Evolutionary conservation across 306 rosid species (phyloP).

Genomic region (Abrus pulchellus): DNA sequence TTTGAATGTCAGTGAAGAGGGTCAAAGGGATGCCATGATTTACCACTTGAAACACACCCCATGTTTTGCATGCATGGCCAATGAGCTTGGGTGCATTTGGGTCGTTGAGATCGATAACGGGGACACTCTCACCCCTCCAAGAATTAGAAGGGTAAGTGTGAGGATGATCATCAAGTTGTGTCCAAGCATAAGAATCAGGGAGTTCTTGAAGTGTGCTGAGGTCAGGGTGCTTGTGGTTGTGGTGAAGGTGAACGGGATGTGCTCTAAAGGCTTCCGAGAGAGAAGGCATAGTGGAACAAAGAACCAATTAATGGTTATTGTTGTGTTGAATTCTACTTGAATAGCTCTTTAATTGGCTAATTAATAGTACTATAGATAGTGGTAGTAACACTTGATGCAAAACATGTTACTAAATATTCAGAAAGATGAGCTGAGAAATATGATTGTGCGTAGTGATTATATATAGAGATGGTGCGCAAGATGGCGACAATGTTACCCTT

Average conservation of each 20-base stretch:
- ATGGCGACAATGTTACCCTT: slow-evolving; percentile 50
- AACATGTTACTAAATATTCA: not conserved
- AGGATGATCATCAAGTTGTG: slow-evolving; percentile 22
- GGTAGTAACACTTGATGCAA: slow-evolving; percentile 17
- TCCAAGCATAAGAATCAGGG: slow-evolving; percentile 83
- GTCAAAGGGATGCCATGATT: slow-evolving; percentile 68
- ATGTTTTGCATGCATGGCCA: slow-evolving; percentile 73
- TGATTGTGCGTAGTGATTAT: slow-evolving; percentile 45
- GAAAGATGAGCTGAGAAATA: slow-evolving; percentile 41
- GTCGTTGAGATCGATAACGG: slow-evolving; percentile 63
- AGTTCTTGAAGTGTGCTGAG: slow-evolving; percentile 62
- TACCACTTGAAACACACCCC: slow-evolving; percentile 81
- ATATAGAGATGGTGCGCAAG: slow-evolving; percentile 55
- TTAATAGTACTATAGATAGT: not conserved
- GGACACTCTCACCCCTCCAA: slow-evolving; percentile 36
- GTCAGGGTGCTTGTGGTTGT: slow-evolving; percentile 55
- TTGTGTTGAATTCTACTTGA: no score
- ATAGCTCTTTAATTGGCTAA: no score
- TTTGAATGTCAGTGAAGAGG: slow-evolving; percentile 60
- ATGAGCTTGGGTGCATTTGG: slow-evolving; percentile 59
- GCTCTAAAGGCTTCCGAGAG: slow-evolving; percentile 68
- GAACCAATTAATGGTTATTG: not conserved
- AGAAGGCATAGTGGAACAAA: slow-evolving; percentile 60
- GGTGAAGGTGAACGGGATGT: slow-evolving; percentile 62
- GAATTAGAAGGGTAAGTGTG: slow-evolving; percentile 26